Evolutionary conservation across 1,284 basidiomycete species (phyloP), one percentile per base, ranked within the genome.

Genomic region (Trichosporon sp.): DNA sequence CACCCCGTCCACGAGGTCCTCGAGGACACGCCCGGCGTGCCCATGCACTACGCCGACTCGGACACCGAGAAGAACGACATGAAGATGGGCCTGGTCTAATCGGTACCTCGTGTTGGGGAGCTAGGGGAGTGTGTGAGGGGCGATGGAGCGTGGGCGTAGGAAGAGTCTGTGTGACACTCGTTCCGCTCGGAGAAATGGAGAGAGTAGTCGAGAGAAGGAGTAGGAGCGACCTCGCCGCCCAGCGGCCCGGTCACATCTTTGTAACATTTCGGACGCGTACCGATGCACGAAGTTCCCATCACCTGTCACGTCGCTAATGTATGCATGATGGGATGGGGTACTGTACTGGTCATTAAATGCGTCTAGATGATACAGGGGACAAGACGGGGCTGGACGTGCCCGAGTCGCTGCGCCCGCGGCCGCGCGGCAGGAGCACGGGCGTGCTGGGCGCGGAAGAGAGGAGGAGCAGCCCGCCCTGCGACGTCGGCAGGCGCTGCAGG

Each of bases 381-480:
- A 38, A n/a, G n/a, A 63, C n/a, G 23, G 62, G 62, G 34, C 34
- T 35, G 15, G 35, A 38, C 34, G 12, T n/a, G 25, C 56, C 15
- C 34, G 62, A 42, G 34, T 63, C 23, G 62, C 31, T 38, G 15
- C 25, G 32, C 34, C 32, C 21, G 4, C 62, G 34, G 9, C 29
- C 58, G 18, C 34, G 62, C 23, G 34, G 34, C 6, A 38, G 56
- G 23, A 42, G 15, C 6, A 35, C 62, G n/a, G 62, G 62, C 62
- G 62, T 42, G 6, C 34, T 35, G 3, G 80, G 80, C 1, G 79
- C 76, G 4, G 78, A 77, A n/a, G 78, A 79, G 65, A 80, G 67
- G 23, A 81, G 69, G 47, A 80, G 69, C 13, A 81, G 73, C 2
- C 79, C 78, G 11, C 76, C 79, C 63, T 80, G 80, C 63, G 73